Base-by-base conservation (phyloP, 2,329 filamentous ascomycete genomes). In the Fusarium sublunatum region DNA sequence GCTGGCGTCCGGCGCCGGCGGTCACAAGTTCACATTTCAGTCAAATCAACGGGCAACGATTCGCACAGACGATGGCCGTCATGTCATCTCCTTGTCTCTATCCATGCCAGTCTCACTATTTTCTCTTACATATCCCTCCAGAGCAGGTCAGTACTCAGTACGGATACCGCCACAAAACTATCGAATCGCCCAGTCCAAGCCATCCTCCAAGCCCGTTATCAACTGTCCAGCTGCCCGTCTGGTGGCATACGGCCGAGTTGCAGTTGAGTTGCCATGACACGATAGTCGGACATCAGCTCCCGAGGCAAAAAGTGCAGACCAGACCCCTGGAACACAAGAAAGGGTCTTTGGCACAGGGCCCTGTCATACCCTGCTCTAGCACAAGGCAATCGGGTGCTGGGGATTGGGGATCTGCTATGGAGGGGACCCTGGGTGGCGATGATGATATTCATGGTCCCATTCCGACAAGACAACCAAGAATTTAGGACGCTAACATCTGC, bases 11-110 rank as follows among this genome's bases (percentile, higher is more conserved):
- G 63, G 61, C 62, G 58, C 63, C 63, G 62, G 63, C 62, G 63
- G 63, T 65, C 62, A 65, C 63, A 65, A 50, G 63, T 60, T 66
- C 63, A 66, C 58, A 64, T 65, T 60, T 65, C 61, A 53, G 46
- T 62, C 53, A 55, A 63, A 53, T 58, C 60, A 57, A 62, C 29
- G 48, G 42, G 25, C 48, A 28, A 49, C 43, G 41, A 54, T 54
- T 54, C 51, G 51, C 26, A 48, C 50, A 47, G 22, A 34, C 12
- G 36, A 12, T 34, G 29, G 13, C 19, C 35, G 34, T 41, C 48
- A 53, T 52, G 48, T 46, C 45, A 29, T 45, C 40, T 52, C 58
- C 53, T 47, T 57, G 49, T 45, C 53, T 32, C 51, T 61, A 22
- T 39, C 36, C 48, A 49, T 29, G 39, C 49, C 52, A 65, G 47